phyloP scores from a whole-genome alignment of 148 eudicot genomes.

The Mesembryanthemum crystallinum region DNA sequence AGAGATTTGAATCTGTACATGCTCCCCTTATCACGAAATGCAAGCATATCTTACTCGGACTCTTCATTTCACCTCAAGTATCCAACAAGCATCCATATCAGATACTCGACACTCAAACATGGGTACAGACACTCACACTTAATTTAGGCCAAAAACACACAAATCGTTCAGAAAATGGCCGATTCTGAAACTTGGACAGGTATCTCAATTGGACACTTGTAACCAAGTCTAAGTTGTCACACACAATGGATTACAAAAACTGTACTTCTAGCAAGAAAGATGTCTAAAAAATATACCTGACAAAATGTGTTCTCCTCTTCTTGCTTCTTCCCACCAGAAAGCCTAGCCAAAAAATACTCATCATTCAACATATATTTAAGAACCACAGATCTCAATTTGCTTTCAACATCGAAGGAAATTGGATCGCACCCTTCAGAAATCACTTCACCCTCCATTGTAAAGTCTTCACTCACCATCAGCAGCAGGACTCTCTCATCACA shows the following conservation, averaged over 20 bases:
- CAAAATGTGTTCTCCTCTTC: neutral
- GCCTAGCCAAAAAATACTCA: neutral
- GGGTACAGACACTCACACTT: too few relatives aligned
- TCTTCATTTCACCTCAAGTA: too few relatives aligned
- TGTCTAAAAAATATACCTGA: conserved; percentile 21
- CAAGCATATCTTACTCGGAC: too few relatives aligned
- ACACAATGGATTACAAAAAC: neutral
- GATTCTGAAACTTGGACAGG: too few relatives aligned
- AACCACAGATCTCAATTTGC: neutral
- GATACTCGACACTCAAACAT: too few relatives aligned
- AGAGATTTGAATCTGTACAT: too few relatives aligned
- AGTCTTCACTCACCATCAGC: conserved; percentile 27
- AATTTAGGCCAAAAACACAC: too few relatives aligned
- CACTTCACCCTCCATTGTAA: conserved; percentile 25
- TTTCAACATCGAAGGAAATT: conserved; percentile 13
- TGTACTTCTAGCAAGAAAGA: neutral
- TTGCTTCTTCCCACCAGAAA: neutral
- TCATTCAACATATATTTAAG: neutral
- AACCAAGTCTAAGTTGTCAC: neutral
- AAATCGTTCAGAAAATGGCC: too few relatives aligned
- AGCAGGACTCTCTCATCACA: conserved; percentile 18
- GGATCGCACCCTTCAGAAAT: conserved; percentile 19
- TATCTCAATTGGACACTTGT: too few relatives aligned
- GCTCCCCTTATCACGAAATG: too few relatives aligned
- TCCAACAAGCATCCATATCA: too few relatives aligned